phyloP scores from a whole-genome alignment of 345 rosid genomes.

The Rhodomyrtus tomentosa region DNA sequence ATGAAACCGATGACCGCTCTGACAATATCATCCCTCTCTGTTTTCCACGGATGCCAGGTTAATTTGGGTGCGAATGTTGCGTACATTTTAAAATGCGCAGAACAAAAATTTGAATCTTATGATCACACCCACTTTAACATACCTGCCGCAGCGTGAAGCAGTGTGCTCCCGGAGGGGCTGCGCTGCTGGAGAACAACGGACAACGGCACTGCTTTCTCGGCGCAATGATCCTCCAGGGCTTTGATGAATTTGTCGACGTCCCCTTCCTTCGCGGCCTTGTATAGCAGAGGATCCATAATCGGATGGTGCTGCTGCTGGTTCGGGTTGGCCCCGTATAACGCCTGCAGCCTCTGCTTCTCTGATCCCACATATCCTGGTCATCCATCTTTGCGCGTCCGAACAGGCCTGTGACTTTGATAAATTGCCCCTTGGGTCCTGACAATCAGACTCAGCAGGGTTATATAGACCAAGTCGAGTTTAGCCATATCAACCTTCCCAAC shows the following conservation, averaged over 20 bases:
- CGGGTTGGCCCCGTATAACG: background rate
- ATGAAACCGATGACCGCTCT: background rate
- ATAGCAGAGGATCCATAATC: background rate
- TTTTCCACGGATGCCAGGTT: background rate
- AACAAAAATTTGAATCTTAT: background rate
- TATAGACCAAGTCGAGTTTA: background rate
- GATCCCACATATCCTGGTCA: background rate
- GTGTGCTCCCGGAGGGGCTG: background rate
- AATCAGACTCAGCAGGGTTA: background rate
- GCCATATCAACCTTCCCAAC: no score
- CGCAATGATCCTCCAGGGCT: background rate
- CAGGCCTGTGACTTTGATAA: accelerated
- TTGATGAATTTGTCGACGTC: background rate
- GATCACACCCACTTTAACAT: background rate
- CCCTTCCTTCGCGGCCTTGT: background rate
- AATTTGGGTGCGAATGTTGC: background rate
- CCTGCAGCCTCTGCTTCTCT: background rate
- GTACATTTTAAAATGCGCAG: background rate
- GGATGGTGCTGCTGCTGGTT: background rate
- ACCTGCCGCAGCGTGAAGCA: background rate
- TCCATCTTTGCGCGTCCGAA: background rate
- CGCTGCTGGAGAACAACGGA: background rate
- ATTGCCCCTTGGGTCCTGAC: background rate
- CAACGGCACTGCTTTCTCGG: background rate
- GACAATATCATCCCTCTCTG: background rate